These are phyloP conservation scores for Beauveria varroae DNA, from an alignment of 2,329 filamentous ascomycete genomes.

Conservation along the genomic window DNA sequence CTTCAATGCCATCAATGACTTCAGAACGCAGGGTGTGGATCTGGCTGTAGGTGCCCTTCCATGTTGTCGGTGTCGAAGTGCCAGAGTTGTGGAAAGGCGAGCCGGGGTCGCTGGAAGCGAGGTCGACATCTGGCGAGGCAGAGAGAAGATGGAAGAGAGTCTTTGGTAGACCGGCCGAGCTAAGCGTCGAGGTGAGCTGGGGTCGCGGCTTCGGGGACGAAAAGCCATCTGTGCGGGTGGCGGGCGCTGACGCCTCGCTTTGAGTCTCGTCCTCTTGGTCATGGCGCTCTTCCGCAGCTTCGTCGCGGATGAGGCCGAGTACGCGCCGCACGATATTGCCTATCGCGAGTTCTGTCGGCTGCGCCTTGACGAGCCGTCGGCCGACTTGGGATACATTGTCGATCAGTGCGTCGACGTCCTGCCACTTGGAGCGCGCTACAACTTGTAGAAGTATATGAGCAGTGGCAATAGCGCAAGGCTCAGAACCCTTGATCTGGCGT, in stretches of 20 bases:
- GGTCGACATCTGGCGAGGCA: constrained; percentile 49
- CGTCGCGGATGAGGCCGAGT: constrained; percentile 82
- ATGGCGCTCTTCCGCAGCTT: constrained; percentile 74
- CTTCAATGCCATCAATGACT: constrained; percentile 86
- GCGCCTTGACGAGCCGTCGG: constrained; percentile 68
- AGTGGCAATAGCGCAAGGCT: constrained; percentile 85
- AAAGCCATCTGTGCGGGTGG: constrained; percentile 25
- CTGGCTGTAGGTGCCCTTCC: constrained; percentile 31
- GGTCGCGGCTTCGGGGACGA: constrained; percentile 48
- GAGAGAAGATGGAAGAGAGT: constrained; percentile 87
- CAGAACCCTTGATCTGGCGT: constrained; percentile 79
- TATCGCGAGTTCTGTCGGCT: constrained; percentile 84
- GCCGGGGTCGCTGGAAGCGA: constrained; percentile 25
- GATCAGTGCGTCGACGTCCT: constrained; percentile 70
- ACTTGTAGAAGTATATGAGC: constrained; percentile 82
- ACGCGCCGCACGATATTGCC: constrained; percentile 92
- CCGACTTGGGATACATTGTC: constrained; percentile 74
- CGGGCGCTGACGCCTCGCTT: constrained; percentile 35
- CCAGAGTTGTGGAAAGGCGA: constrained; percentile 44
- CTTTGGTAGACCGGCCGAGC: constrained; percentile 59
- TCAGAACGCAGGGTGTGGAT: constrained; percentile 75
- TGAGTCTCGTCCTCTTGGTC: constrained; percentile 53
- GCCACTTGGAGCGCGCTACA: constrained; percentile 72
- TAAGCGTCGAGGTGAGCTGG: constrained; percentile 43
- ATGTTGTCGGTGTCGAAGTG: constrained; percentile 40